These are phyloP conservation scores for Carex parvula DNA, from an alignment of 176 grass and related monocot genomes.

Conservation along the genomic window DNA sequence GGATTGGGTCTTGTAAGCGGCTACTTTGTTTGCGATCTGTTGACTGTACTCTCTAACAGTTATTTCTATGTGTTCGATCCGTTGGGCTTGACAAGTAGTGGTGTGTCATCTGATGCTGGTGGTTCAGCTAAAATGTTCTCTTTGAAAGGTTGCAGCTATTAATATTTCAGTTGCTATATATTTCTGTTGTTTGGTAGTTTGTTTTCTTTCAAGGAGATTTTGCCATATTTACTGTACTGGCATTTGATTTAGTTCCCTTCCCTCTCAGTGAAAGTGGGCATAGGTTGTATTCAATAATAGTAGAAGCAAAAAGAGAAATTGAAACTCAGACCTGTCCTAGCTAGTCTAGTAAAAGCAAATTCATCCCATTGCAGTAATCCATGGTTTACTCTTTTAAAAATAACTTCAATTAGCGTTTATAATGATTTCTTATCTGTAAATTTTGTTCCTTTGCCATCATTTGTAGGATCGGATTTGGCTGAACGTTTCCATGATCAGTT, in stretches of 20 bases:
- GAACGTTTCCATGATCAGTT: conserved; percentile 96
- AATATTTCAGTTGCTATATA: not conserved
- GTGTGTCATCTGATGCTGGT: conserved; percentile 42
- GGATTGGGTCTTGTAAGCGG: conserved; percentile 88
- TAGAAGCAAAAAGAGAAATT: not conserved
- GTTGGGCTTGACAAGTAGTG: conserved; percentile 64
- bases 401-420: not conserved
- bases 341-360: not conserved
- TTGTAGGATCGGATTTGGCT: conserved; percentile 81
- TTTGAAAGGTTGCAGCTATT: conserved; percentile 60
- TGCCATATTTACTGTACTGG: not conserved
- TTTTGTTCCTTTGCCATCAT: conserved; percentile 23
- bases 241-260: not conserved
- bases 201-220: not conserved
- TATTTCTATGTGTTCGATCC: conserved; percentile 96
- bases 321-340: not conserved
- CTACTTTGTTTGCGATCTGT: conserved; percentile 83
- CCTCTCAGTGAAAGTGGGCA: not conserved
- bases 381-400: not conserved
- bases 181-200: not conserved
- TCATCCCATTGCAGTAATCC: not conserved
- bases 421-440: conserved; percentile 3
- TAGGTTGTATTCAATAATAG: not conserved
- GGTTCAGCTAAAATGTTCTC: conserved; percentile 82
- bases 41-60: conserved; percentile 84